A percentile compares a stretch with the other conserved stretches of the same genome.
Conservation (phyloP, 768 basidiomycete species). For the Infundibulicybe gibba region DNA sequence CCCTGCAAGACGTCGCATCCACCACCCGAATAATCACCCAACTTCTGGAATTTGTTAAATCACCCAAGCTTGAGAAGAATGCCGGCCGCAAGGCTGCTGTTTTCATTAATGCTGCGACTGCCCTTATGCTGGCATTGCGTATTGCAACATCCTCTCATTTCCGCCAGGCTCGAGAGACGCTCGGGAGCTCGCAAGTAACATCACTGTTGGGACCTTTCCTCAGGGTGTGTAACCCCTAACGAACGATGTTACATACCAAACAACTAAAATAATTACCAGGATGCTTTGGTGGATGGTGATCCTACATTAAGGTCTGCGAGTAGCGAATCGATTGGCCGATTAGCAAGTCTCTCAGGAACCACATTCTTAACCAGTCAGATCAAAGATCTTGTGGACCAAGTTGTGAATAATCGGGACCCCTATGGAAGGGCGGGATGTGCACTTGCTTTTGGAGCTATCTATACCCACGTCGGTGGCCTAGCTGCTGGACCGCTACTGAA, state of each 20-base stretch:
- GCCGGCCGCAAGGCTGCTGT: conserved; percentile 84
- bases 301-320: conserved; percentile 69
- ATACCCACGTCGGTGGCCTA: conserved; percentile 89
- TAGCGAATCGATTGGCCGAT: conserved; percentile 85
- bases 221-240: conserved; percentile 47
- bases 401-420: conserved; percentile 93
- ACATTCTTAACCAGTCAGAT: conserved; percentile 83
- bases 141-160: conserved; percentile 46
- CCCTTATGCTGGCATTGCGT: conserved; percentile 68
- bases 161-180: conserved; percentile 60
- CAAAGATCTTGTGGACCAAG: conserved; percentile 88
- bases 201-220: conserved; percentile 64
- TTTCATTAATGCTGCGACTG: conserved; percentile 73
- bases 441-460: conserved; percentile 87
- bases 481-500: conserved; percentile 93
- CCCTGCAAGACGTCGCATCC: conserved; percentile 66
- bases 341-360: conserved; percentile 80
- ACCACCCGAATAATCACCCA: conserved; percentile 52
- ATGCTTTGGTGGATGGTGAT: conserved; percentile 80
- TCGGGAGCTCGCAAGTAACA: conserved; percentile 65
- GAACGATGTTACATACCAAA: background rate
- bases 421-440: conserved; percentile 92
- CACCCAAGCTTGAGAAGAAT: conserved; percentile 83
- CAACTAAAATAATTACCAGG: conserved; percentile 35
- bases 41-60: conserved; percentile 63